phyloP scores from a whole-genome alignment of 2,329 filamentous ascomycete species.

The Pestalotiopsis sp. region DNA sequence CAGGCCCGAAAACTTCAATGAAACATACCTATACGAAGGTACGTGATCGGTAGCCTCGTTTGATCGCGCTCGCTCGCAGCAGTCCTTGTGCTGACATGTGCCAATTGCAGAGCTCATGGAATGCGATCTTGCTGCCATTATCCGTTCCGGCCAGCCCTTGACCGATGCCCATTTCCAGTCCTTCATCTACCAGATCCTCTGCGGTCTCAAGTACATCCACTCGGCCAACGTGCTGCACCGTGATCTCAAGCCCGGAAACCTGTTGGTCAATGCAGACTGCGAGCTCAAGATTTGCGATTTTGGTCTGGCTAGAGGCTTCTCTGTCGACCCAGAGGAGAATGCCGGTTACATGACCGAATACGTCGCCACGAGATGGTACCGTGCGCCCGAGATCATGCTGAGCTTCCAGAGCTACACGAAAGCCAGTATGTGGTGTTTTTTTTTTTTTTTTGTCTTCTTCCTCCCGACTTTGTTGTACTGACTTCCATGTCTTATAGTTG shows the following conservation, averaged over 20 bases:
- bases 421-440: conserved; percentile 79
- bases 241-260: conserved; percentile 94
- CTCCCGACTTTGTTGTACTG: no score
- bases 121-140: conserved; percentile 96
- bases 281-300: conserved; percentile 99
- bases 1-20: conserved; percentile 95
- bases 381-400: conserved; percentile 97
- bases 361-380: conserved; percentile 94
- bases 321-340: conserved; percentile 95
- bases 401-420: conserved; percentile 99
- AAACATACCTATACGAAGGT: conserved; percentile 99
- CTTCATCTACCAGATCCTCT: conserved; percentile 99
- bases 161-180: conserved; percentile 99
- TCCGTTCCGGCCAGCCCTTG: conserved; percentile 92
- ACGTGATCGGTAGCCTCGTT: no score
- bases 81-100: conserved; percentile 13
- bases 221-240: conserved; percentile 97
- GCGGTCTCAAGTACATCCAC: conserved; percentile 98
- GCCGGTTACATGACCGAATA: conserved; percentile 99
- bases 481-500: conserved; percentile 62
- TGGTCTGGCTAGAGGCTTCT: conserved; percentile 93
- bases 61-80: conserved; percentile 13
- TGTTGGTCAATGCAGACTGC: conserved; percentile 98
- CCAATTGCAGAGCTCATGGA: conserved; percentile 85
- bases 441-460: no score